phyloP scores from a whole-genome alignment of 257 asterid species.

The Capsicum rhomboideum region DNA sequence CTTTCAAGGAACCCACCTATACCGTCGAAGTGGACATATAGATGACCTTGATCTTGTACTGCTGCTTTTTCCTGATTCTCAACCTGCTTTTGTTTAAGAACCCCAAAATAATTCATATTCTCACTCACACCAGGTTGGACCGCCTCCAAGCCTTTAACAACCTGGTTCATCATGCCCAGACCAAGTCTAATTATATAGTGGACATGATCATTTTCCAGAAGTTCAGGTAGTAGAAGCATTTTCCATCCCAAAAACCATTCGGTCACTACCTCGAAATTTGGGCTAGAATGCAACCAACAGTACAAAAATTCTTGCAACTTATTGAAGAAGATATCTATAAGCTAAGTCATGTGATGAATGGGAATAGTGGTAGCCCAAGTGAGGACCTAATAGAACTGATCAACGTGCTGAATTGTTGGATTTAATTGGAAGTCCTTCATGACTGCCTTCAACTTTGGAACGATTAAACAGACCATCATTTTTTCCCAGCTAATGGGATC shows the following conservation, averaged over 20 bases:
- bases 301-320: constrained; percentile 70
- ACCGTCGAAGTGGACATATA: constrained; percentile 1
- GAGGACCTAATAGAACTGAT: constrained; percentile 40
- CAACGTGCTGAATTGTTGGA: constrained; percentile 53
- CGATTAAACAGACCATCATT: constrained; percentile 37
- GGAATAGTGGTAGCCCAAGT: constrained; percentile 52
- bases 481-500: constrained; percentile 65
- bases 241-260: constrained; percentile 69
- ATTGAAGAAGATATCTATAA: constrained; percentile 57
- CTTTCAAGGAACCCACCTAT: constrained; percentile 9
- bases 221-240: constrained; percentile 48
- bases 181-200: constrained; percentile 43
- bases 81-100: constrained; percentile 45
- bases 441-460: constrained; percentile 40
- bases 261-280: constrained; percentile 56
- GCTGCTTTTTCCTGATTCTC: constrained; percentile 53
- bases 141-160: constrained; percentile 61
- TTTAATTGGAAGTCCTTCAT: constrained; percentile 42
- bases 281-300: constrained; percentile 45
- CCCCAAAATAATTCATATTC: constrained; percentile 37
- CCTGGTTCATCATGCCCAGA: constrained; percentile 65
- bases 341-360: constrained; percentile 50
- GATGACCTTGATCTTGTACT: constrained; percentile 45
- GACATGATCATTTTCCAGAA: constrained; percentile 47
- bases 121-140: constrained; percentile 52